These are phyloP conservation scores for Aspergillus fumigatiaffinis DNA, from an alignment of 2,329 filamentous ascomycete species.

Conservation along the genomic window DNA sequence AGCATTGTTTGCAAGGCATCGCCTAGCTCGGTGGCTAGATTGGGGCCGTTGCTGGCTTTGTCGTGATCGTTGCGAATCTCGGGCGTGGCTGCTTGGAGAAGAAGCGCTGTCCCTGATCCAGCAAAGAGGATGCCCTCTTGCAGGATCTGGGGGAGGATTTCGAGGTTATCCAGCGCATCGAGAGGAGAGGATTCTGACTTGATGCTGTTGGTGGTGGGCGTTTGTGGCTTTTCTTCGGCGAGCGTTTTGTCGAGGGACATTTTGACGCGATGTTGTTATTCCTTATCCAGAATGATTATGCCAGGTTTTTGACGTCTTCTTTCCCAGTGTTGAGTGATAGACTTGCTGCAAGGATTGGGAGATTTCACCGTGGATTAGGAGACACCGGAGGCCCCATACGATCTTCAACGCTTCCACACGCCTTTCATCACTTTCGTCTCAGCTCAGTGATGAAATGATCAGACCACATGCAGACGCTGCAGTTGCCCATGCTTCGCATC, in stretches of 20 bases:
- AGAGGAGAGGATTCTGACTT: constrained; percentile 17
- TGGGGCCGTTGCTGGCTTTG: constrained; percentile 8
- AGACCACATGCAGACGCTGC: neutral
- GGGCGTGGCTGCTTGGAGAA: constrained; percentile 33
- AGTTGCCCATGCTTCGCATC: neutral
- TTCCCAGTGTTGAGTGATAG: neutral
- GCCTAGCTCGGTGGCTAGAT: constrained; percentile 27
- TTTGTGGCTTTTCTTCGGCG: constrained; percentile 8
- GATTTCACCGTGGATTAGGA: neutral
- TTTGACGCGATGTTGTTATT: neutral
- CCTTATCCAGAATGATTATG: neutral
- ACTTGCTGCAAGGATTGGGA: neutral
- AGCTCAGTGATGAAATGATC: neutral
- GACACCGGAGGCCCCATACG: neutral
- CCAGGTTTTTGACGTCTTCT: too few species aligned
- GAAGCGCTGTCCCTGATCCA: constrained; percentile 30
- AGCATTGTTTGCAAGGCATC: constrained; percentile 28
- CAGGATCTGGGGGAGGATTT: constrained; percentile 34
- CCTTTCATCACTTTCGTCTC: neutral
- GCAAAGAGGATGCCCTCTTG: constrained; percentile 34
- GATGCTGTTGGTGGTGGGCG: constrained; percentile 3
- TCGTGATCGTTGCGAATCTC: constrained; percentile 17
- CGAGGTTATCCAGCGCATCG: constrained; percentile 28
- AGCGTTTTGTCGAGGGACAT: constrained; percentile 11
- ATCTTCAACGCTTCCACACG: neutral